These are phyloP conservation scores for Cercospora sesami DNA, from an alignment of 2,329 filamentous ascomycete genomes.

Conservation along the genomic window DNA sequence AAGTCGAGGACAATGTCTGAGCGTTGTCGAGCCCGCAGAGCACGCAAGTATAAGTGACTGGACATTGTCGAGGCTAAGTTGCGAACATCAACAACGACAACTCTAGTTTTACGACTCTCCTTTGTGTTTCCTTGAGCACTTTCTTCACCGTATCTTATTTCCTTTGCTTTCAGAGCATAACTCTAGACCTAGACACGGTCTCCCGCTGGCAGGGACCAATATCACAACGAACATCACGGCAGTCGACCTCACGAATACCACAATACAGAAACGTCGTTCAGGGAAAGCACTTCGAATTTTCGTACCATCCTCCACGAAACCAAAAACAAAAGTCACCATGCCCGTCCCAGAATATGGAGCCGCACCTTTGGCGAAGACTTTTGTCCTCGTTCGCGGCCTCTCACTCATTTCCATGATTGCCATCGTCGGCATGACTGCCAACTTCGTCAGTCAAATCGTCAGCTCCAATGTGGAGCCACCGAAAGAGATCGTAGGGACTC, in stretches of 20 bases:
- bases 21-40: neutral
- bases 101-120: slow-evolving; percentile 21
- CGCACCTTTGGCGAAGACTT: slow-evolving; percentile 68
- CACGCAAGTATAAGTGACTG: slow-evolving; percentile 19
- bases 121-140: slow-evolving; percentile 15
- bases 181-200: slow-evolving; percentile 17
- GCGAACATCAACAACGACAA: slow-evolving; percentile 7
- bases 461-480: slow-evolving; percentile 65
- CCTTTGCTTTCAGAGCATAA: slow-evolving; percentile 2
- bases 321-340: slow-evolving; percentile 43
- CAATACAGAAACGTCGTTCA: slow-evolving; percentile 13
- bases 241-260: slow-evolving; percentile 1
- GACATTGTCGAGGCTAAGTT: neutral
- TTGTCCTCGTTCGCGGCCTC: slow-evolving; percentile 70
- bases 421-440: slow-evolving; percentile 76
- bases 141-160: slow-evolving; percentile 1
- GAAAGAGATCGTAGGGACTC: slow-evolving; percentile 71
- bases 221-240: slow-evolving; percentile 14
- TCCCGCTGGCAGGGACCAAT: slow-evolving; percentile 33
- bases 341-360: slow-evolving; percentile 65
- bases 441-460: slow-evolving; percentile 79
- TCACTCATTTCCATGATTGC: slow-evolving; percentile 71
- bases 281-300: slow-evolving; percentile 17
- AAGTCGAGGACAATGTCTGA: slow-evolving; percentile 17
- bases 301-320: neutral